Percentiles rank a stretch among this genome's conserved stretches.
Conservation (phyloP, 23 red algal genomes). For the Gracilaria gracilis region DNA sequence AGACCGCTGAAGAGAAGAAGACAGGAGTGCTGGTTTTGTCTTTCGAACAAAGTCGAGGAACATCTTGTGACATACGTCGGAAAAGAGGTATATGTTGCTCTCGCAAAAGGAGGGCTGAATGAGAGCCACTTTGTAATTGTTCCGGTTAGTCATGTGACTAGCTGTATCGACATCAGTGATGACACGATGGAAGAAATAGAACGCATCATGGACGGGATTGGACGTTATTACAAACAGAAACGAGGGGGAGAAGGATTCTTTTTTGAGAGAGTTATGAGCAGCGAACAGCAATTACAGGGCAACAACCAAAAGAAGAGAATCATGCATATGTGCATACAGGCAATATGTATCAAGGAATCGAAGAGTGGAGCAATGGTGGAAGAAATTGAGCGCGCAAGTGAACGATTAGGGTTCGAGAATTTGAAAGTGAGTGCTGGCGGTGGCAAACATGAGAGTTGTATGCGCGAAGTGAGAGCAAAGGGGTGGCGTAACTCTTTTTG, state of each 20-base stretch:
- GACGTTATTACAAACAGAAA: conserved; percentile 7
- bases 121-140: conserved; percentile 23
- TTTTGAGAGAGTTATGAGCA: conserved; percentile 12
- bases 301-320: neutral
- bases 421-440: neutral
- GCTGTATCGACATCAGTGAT: neutral
- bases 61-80: conserved; percentile 26
- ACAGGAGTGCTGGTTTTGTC: conserved; percentile 32
- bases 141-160: conserved; percentile 10
- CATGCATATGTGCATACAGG: conserved; percentile 32
- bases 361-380: conserved; percentile 12
- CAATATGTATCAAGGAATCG: neutral
- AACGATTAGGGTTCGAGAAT: conserved; percentile 6
- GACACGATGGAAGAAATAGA: neutral
- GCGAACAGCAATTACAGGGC: neutral
- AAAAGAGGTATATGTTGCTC: neutral
- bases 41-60: conserved; percentile 14
- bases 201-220: conserved; percentile 18
- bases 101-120: conserved; percentile 30
- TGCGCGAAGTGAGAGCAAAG: conserved; percentile 10
- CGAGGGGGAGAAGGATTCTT: neutral
- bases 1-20: conserved; percentile 5
- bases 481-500: conserved; percentile 18
- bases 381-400: neutral
- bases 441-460: neutral